These are phyloP conservation scores for Ogataea dorogensis DNA, from an alignment of 805 yeast species.

Conservation along the genomic window DNA sequence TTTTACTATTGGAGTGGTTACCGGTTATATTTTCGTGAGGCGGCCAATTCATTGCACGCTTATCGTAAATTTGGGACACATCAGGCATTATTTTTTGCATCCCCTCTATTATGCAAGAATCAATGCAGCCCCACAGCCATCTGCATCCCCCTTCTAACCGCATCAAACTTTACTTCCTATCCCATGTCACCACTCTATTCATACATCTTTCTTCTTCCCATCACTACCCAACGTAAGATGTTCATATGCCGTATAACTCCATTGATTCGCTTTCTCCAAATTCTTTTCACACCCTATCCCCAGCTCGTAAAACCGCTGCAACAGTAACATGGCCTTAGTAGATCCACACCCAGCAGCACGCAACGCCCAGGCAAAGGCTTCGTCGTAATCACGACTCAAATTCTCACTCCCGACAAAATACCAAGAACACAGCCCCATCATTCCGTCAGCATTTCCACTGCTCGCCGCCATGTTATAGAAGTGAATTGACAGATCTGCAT, in stretches of 20 bases:
- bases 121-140: constrained; percentile 4
- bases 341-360: constrained; percentile 75
- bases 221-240: background rate
- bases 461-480: constrained; percentile 90
- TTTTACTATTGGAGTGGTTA: too few species aligned
- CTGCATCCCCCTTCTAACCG: background rate
- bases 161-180: background rate
- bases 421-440: constrained; percentile 97
- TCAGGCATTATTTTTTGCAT: too few species aligned
- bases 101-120: too few species aligned
- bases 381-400: constrained; percentile 73
- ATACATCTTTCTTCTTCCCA: constrained; percentile 1
- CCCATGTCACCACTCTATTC: background rate
- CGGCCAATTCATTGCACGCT: too few species aligned
- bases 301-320: constrained; percentile 79
- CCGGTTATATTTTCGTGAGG: constrained; percentile 3
- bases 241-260: constrained; percentile 66
- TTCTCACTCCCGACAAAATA: constrained; percentile 89
- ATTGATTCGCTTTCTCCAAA: constrained; percentile 54
- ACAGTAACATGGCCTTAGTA: constrained; percentile 80
- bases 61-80: too few species aligned
- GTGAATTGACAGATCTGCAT: constrained; percentile 82
- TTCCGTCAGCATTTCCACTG: constrained; percentile 83
- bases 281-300: constrained; percentile 82
- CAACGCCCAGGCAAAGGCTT: constrained; percentile 93